Evolutionary conservation across 2,329 filamentous ascomycete genomes (phyloP), one percentile per base, ranked within the genome.

Genomic region (Fusarium subglutinans): DNA sequence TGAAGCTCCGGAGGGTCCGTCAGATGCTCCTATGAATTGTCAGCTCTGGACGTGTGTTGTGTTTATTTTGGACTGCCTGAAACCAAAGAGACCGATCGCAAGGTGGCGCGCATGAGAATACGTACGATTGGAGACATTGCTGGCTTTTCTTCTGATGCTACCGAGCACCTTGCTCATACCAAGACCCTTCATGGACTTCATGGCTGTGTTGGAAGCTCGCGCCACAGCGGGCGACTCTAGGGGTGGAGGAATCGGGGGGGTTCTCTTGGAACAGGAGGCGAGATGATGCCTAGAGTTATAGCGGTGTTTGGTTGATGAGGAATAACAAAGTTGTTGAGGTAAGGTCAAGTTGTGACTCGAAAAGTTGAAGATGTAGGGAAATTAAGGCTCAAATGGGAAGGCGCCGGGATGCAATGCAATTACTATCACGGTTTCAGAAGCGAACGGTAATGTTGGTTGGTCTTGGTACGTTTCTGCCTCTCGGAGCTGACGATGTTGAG

Each of bases 121-220:
- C 77, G 59, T 70, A 78, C 77, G 70, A 60, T 71, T 59, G 33
- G 75, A 77, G n/a, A 71, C 67, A 63, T 75, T 76, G 60, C 73
- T 83, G 40, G 84, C 84, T 77, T 84, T 85, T 79, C 84, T 86
- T 78, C 84, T 87, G 80, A 90, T 86, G 83, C 83, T 87, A 73
- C 86, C 87, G 50, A 90, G 83, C 85, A 90, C 83, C 83, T 86
- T 89, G 80, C 85, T 87, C 83, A 89, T 85, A 80, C 84, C 87
- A 69, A 90, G 84, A 43, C 86, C 84, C 82, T 88, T 89, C 85
- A 86, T 86, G 72, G 81, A 81, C 76, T 83, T 85, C 83, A 85
- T 85, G 61, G 70, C 69, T 70, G 64, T 59, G 68, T 65, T 74
- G 68, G 62, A 50, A 64, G 58, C 56, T 78, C 58, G 72, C 77